Evolutionary conservation across 805 yeast genomes (phyloP).

Genomic region (Metschnikowia drakensbergensis): DNA sequence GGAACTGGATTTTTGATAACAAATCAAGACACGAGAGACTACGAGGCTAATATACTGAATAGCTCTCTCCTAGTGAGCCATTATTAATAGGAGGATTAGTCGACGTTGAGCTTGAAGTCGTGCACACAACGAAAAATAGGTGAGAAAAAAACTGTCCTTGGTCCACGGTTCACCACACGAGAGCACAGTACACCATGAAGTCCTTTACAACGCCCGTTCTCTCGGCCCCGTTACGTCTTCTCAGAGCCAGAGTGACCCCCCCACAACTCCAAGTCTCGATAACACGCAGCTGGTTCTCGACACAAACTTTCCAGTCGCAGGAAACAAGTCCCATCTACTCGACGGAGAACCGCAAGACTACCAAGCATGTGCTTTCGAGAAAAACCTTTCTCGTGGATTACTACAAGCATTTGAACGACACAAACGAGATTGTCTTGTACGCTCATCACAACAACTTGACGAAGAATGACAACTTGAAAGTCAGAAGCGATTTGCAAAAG

Average conservation of each 20-base stretch:
- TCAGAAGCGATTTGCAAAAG: slow-evolving; percentile 57
- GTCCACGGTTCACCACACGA: background rate
- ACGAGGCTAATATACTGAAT: too few relatives aligned
- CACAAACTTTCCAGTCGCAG: background rate
- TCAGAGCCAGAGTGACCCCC: background rate
- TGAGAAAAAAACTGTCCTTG: background rate
- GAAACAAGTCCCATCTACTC: slow-evolving; percentile 3
- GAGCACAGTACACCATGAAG: slow-evolving; percentile 1
- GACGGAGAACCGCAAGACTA: slow-evolving; percentile 37
- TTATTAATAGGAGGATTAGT: too few relatives aligned
- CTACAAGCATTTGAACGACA: slow-evolving; percentile 67
- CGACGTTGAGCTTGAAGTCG: background rate
- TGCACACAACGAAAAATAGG: slow-evolving; percentile 3
- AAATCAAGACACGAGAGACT: too few relatives aligned
- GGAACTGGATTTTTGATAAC: too few relatives aligned
- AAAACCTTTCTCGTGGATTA: slow-evolving; percentile 83
- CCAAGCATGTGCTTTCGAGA: slow-evolving; percentile 66
- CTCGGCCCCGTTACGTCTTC: slow-evolving; percentile 1
- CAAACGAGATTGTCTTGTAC: slow-evolving; percentile 66
- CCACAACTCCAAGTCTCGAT: background rate
- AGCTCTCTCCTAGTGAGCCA: too few relatives aligned
- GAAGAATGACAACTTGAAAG: slow-evolving; percentile 60
- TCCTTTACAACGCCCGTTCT: background rate
- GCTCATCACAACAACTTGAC: slow-evolving; percentile 81
- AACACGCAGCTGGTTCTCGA: background rate